These are phyloP conservation scores for Mycena metata DNA, from an alignment of 768 basidiomycete species.

Conservation along the genomic window DNA sequence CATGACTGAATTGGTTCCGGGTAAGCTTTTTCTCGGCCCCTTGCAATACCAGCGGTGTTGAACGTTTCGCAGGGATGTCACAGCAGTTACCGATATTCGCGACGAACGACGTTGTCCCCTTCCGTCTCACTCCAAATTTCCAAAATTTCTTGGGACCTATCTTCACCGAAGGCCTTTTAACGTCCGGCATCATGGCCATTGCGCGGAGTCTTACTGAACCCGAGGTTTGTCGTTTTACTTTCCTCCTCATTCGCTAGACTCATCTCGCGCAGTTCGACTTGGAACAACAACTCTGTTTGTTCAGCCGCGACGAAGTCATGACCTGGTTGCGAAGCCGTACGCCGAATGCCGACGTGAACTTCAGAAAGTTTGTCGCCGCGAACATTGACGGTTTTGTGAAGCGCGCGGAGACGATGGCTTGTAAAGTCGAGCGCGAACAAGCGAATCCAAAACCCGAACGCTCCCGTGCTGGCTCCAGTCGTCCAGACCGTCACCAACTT, in stretches of 20 bases:
- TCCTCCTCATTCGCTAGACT: background rate
- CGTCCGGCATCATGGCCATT: constrained; percentile 91
- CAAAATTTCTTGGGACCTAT: constrained; percentile 92
- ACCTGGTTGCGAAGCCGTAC: constrained; percentile 73
- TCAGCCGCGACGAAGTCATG: constrained; percentile 93
- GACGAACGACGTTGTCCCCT: constrained; percentile 91
- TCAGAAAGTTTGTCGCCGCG: constrained; percentile 67
- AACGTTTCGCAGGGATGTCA: constrained; percentile 53
- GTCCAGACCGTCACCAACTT: constrained; percentile 86
- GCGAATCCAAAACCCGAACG: constrained; percentile 51
- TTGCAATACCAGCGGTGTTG: constrained; percentile 3
- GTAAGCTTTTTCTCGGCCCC: constrained; percentile 53
- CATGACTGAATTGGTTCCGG: constrained; percentile 93
- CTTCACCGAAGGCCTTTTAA: constrained; percentile 90
- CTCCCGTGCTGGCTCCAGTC: constrained; percentile 64
- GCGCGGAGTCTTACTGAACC: constrained; percentile 92
- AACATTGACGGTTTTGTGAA: constrained; percentile 81
- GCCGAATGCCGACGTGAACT: constrained; percentile 67
- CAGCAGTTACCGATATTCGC: constrained; percentile 71
- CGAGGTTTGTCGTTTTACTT: constrained; percentile 67
- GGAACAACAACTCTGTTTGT: constrained; percentile 91
- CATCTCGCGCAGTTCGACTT: constrained; percentile 78
- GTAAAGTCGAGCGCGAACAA: constrained; percentile 88
- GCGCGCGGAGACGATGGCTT: constrained; percentile 86
- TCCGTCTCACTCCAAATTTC: constrained; percentile 97